Percentiles rank a stretch among this genome's conserved stretches.
Evolutionary conservation across 129 eudicot species (phyloP).

Genomic region (Tagetes patula): DNA sequence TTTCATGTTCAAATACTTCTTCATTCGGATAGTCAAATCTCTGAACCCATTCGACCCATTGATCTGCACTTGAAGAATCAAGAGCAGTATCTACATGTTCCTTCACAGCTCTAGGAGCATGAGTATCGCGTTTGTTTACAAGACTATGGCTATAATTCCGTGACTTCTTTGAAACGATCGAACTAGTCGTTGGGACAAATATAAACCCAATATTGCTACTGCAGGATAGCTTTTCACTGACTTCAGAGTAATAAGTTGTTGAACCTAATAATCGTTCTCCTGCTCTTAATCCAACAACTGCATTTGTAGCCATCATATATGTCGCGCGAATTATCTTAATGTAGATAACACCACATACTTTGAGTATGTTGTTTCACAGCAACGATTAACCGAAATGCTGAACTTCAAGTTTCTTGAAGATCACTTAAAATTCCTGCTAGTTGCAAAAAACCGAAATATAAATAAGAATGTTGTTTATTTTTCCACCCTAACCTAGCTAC

Average conservation of each 20-base stretch:
- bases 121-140: constrained; percentile 40
- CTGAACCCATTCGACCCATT: constrained; percentile 54
- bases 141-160: constrained; percentile 42
- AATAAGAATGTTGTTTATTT: not conserved
- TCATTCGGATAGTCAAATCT: constrained; percentile 41
- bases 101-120: constrained; percentile 62
- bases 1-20: constrained; percentile 37
- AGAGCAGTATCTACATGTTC: constrained; percentile 58
- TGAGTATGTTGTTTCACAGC: constrained; percentile 17
- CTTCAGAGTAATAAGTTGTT: constrained; percentile 66
- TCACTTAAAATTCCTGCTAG: constrained; percentile 20
- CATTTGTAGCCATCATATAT: constrained; percentile 76
- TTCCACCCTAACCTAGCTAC: not conserved
- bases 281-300: constrained; percentile 83
- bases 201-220: constrained; percentile 39
- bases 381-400: constrained; percentile 27
- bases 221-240: constrained; percentile 57
- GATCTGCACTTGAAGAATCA: constrained; percentile 40
- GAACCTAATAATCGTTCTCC: constrained; percentile 69
- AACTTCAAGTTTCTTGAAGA: constrained; percentile 3
- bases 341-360: constrained; percentile 34
- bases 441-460: constrained; percentile 16
- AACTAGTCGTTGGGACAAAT: constrained; percentile 46
- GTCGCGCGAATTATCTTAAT: constrained; percentile 21
- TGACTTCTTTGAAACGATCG: constrained; percentile 51